Evolutionary conservation across 225 moss, liverwort and hornwort species (phyloP), one percentile per base, ranked within the genome.

Genomic region (Marchantia polymorpha): DNA sequence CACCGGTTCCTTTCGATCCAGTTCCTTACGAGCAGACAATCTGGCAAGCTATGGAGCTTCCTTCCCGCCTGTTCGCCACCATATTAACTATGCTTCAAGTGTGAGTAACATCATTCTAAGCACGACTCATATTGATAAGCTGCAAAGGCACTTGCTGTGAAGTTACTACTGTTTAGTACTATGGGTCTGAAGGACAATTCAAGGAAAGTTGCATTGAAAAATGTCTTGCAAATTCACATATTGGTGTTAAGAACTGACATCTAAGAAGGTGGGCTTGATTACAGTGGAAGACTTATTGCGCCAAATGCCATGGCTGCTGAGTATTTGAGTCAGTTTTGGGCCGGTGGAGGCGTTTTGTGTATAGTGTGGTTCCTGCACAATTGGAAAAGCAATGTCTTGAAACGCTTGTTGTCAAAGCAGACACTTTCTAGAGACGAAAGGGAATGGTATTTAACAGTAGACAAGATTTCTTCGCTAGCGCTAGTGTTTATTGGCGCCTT

Each of bases 311-410:
- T 87, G 79, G 89, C 90, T 80, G 89, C 87, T 26, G 89, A 92
- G 72, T 92, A 89, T 80, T 76, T 94, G 51, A 71, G 84, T 69
- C 94, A 92, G 47, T 82, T 93, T 55, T 92, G 92, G 82, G 89
- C 82, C 48, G 97, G 91, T 59, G 84, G 90, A 72, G 91, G 90
- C 75, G 86, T 92, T 56, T 11, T 92, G 49, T 92, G 94, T 82
- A 72, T 90, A 26, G 90, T 94, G 30, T 94, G 92, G 92, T 97
- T 97, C 79, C 79, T 97, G 49, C 91, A 94, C 26, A 85, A 86
- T 1, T 97, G 93, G 90, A 97, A 97, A 86, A 78, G 89, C 52
- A 92, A 89, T 72, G 69, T 85, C 0, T 84, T 94, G 19, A 60
- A 85, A 15, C 86, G 91, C 0, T 12, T 90, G 46, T 70, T 91